A percentile compares a stretch with the other conserved stretches of the same genome.
These are phyloP conservation scores for Carnegiea gigantea DNA, from an alignment of 179 eudicot genomes.

Conservation along the genomic window DNA sequence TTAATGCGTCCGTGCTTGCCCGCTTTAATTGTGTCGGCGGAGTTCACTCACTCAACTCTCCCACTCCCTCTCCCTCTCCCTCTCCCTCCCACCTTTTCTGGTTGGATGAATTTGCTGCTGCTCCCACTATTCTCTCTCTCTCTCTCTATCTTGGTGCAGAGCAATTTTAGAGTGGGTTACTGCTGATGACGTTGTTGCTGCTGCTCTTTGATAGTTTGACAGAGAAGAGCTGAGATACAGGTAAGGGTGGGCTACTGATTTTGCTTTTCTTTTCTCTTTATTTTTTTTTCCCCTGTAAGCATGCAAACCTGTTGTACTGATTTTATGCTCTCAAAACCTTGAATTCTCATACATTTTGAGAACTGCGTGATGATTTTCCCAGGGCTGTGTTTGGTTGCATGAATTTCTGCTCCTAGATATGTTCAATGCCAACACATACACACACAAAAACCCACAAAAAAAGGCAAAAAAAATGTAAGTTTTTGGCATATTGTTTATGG, in stretches of 20 bases:
- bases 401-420: not conserved
- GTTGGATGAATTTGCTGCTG: not conserved
- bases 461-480: not conserved
- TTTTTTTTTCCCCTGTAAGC: not conserved
- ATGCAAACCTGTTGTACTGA: constrained; percentile 5
- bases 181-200: not conserved
- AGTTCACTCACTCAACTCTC: not conserved
- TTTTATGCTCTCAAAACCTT: not conserved
- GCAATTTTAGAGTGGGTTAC: not conserved
- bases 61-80: not conserved
- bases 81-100: not conserved
- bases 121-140: not conserved
- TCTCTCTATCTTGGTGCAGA: not conserved
- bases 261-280: not conserved
- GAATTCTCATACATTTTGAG: not conserved
- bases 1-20: constrained; percentile 2
- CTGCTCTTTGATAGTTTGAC: not conserved
- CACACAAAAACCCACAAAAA: no score
- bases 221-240: constrained; percentile 5
- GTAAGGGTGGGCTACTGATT: not conserved
- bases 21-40: constrained; percentile 20
- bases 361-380: not conserved
- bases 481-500: not conserved
- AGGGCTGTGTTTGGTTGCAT: constrained; percentile 12
- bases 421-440: no score